Base-by-base conservation (phyloP, 345 rosid genomes). In the Eucalyptus brandiana region DNA sequence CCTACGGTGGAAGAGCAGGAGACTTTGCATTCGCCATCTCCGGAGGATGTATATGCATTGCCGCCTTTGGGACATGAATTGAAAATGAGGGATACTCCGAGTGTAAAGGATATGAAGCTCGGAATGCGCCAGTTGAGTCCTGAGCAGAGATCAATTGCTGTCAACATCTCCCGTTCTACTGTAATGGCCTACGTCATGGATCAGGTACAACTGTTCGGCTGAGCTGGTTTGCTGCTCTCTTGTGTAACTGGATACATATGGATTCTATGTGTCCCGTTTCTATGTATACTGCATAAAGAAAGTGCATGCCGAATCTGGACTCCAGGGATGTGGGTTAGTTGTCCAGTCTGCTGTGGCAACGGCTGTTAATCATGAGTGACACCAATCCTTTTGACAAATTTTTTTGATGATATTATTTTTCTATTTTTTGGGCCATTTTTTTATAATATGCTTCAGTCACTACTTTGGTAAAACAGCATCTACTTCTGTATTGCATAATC, bases 171-270 rank as follows among this genome's bases (percentile, higher is more conserved):
- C 37, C 93, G 91, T 45, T 92, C 98, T 89, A 92, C 95, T 23
- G 99, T 98, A 83, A 95, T 96, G 98, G 99, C 99, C 0, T 96
- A 97, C 92, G 98, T 97, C 50, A 95, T 97, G 99, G 99, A 97
- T 92, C 99, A 97, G 99, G 99, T 96, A 87, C 86, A 86, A 56
- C 44, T 28, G 40, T 47, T 49, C n/a, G 48, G n/a, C 87, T 87
- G 9, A 37, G 76, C 37, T 13, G 17, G 58, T 28, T 86, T 48
- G 48, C 19, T 1, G 5, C 54, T 54, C 56, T 85, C 37, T 17
- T 47, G 28, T 80, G 32, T 47, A 86, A 30, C 40, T 28, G 87
- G 19, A 76, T 21, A 76, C 47, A 76, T 76, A 40, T 37, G 83
- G 83, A 40, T 76, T 21, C 47, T 76, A 3, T 40, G 47, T 21